Evolutionary conservation across 2,329 filamentous ascomycete species (phyloP), one percentile per base, ranked within the genome.

Genomic region (Fusarium oxysporum): DNA sequence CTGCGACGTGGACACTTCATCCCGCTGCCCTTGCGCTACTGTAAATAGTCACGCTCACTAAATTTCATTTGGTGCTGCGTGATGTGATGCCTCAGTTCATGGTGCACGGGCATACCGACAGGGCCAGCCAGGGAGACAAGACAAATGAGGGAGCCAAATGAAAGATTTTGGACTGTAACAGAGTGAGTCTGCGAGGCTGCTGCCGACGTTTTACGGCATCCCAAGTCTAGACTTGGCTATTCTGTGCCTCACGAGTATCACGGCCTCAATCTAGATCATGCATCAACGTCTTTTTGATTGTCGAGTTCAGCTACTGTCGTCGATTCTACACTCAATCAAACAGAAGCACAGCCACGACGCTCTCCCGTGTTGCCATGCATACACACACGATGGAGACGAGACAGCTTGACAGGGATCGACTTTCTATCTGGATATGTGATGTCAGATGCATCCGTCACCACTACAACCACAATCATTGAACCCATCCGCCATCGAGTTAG

Each of bases 351-450:
- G 67, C 71, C 71, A 73, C 71, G 59, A 53, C 37, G 58, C 68
- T 43, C 64, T 72, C 54, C 68, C 54, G 57, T 53, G 23, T 40
- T 32, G 40, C 37, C 32, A 61, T 61, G n/a, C 43, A 45, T 41
- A 32, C 48, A 44, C 41, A 57, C 45, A 66, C 38, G 55, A 60
- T 57, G 71, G 70, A 62, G 70, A 41, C n/a, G 66, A 68, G 54
- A 58, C 66, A 73, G 71, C 71, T 73, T 51, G 63, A 62, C 71
- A 74, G 53, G 67, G 71, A 69, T 74, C 16, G n/a, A 33, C n/a
- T n/a, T 23, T 30, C 17, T 33, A 35, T 35, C 23, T 30, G 40
- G 12, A 41, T 37, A 41, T 53, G 71, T 74, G 71, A 72, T 73
- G 71, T 74, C 71, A 74, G 71, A 53, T 64, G 50, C 62, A 53